phyloP scores from a whole-genome alignment of 1,284 basidiomycete species.

The Papiliotrema laurentii region DNA sequence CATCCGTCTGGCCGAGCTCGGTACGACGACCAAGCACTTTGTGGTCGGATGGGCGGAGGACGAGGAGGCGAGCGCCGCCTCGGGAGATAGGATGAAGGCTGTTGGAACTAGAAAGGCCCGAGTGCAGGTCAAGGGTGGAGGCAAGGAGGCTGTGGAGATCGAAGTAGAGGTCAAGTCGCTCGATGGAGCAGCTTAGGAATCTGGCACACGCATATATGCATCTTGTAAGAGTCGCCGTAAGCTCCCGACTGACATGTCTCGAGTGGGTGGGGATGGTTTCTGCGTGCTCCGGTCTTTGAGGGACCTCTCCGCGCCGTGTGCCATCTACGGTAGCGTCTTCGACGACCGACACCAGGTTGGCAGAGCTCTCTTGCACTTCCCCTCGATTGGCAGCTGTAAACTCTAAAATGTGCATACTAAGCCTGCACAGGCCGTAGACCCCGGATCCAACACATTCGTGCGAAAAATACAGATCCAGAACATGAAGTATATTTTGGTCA shows the following conservation, averaged over 20 bases:
- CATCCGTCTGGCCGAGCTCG: slow-evolving; percentile 18
- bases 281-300: no score
- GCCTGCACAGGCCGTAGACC: no score
- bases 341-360: no score
- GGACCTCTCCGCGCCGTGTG: no score
- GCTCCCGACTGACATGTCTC: no score
- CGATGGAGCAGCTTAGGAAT: not conserved
- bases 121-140: not conserved
- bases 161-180: not conserved
- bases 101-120: not conserved
- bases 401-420: not conserved
- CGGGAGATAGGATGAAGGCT: slow-evolving; percentile 31
- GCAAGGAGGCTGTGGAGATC: not conserved
- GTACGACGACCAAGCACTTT: slow-evolving; percentile 15
- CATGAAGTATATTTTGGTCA: no score
- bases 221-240: no score
- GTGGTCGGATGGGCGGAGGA: slow-evolving; percentile 26
- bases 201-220: not conserved
- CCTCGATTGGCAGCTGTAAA: not conserved
- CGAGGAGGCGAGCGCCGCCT: slow-evolving; percentile 13
- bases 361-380: no score
- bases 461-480: no score
- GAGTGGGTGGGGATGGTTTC: no score
- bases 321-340: no score
- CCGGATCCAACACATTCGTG: no score